Base-by-base conservation (phyloP, 129 eudicot genomes). In the Smallanthus sonchifolius region DNA sequence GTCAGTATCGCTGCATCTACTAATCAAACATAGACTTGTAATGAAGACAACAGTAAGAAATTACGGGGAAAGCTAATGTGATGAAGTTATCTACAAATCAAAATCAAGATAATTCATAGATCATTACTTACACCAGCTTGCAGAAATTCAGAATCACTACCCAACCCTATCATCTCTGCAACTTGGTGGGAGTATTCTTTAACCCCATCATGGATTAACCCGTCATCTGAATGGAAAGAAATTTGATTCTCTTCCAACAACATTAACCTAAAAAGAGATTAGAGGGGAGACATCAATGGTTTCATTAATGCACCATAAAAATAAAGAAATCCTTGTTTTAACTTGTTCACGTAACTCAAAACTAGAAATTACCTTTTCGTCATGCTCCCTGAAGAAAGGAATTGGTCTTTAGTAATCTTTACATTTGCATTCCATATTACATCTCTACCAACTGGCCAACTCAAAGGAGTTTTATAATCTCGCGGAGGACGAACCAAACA, bases 381-480 rank as follows among this genome's bases (percentile, higher is more conserved):
- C 98, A 92, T 92, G 84, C 95, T 92, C 65, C 98, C 98, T 14
- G 98, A 92, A 79, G 96, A 84, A 75, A 92, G 98, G 73, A 92
- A 92, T 59, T 92, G 96, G 73, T 90, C 96, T 81, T 92, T 92
- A 74, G 90, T 82, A 65, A 92, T 84, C 86, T 87, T 92, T 68
- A 92, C 96, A 81, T 92, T 92, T 66, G 86, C 98, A 70, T 88
- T 89, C 98, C 98, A 92, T 62, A 92, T 87, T 38, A 92, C 89
- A 79, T 93, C 98, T 78, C 91, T 85, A 59, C 98, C 98, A 75
- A 83, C 80, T 7, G 98, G 98, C 96, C 97, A 94, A 75, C 79
- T 86, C 74, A 94, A 62, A 40, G 97, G 98, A 64, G 90, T 86
- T 84, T 91, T 94, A 79, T 90, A 94, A 74, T 94, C 97, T 87